A percentile compares a stretch with the other conserved stretches of the same genome.
Conservation (phyloP, 345 rosid species). For the Litchi chinensis region DNA sequence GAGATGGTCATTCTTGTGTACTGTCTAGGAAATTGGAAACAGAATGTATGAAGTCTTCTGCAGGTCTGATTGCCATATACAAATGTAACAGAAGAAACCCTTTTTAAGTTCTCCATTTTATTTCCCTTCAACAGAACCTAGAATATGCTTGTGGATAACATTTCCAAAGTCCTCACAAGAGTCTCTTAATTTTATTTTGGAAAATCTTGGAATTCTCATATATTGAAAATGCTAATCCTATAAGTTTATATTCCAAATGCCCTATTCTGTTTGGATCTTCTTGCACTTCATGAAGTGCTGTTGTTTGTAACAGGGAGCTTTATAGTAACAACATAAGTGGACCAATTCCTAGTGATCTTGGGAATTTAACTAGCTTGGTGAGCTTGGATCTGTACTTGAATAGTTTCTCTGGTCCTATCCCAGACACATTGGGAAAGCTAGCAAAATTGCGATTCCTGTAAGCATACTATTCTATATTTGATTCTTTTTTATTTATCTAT, state of each 20-base stretch:
- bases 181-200: not conserved
- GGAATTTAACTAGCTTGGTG: constrained; percentile 91
- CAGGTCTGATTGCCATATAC: not conserved
- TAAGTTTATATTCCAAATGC: not conserved
- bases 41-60: not conserved
- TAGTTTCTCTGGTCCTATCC: constrained; percentile 87
- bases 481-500: not conserved
- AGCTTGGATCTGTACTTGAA: constrained; percentile 99
- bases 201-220: not conserved
- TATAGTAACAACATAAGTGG: constrained; percentile 94
- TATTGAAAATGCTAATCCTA: not conserved
- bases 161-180: not conserved
- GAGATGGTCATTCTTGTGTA: not conserved
- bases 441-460: constrained; percentile 94
- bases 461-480: constrained; percentile 34
- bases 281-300: constrained; percentile 7
- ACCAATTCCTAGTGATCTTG: constrained; percentile 88
- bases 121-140: not conserved
- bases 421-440: constrained; percentile 80
- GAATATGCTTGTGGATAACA: not conserved
- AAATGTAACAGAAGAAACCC: not conserved
- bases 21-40: not conserved
- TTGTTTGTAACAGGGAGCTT: constrained; percentile 71
- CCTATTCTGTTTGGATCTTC: not conserved
- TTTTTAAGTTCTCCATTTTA: too few species aligned